Base-by-base conservation (phyloP, 441 rosid genomes). In the Erodium moschatum region DNA sequence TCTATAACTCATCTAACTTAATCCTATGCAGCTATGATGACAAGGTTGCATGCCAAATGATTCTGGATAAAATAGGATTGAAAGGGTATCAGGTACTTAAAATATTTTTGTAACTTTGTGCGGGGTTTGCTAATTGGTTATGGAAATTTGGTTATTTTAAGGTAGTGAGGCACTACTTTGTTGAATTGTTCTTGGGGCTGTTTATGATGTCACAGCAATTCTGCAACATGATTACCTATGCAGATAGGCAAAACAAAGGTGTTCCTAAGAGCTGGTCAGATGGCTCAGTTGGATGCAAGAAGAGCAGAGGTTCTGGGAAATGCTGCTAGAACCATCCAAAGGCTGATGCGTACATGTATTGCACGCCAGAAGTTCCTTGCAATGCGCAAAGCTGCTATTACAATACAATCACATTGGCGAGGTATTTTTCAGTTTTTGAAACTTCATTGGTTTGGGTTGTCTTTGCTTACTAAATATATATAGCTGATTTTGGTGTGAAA, bases 211-310 rank as follows among this genome's bases (percentile, higher is more conserved):
- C 65, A 62, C 2, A 62, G 35, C 7, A 62, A 27, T 29, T 63
- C 40, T 27, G 38, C 42, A 75, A 74, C 65, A 70, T 67, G 66
- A 71, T 68, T 79, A 73, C 60, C 35, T 78, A 72, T 72, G 82
- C 87, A 96, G 99, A 74, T 96, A 75, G 99, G 99, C 65, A 92
- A 92, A 85, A 80, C 85, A 33, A 92, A 96, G 75, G 89, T 96
- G 71, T 96, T 96, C 84, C 89, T 96, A 16, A 85, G 99, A 81
- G 99, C 99, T 66, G 99, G 99, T 67, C 99, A 96, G 87, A 96
- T 96, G 99, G 99, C 99, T 77, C 97, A 92, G 82, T 79, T 96
- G 82, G 99, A 96, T 83, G 89, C 98, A 66, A 89, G 99, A 84
- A 88, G 99, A 85, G 90, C 98, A 69, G 96, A 88, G 87, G 94